Conservation (phyloP, 2,329 filamentous ascomycete species). For the Arthrobotrys sinensis region DNA sequence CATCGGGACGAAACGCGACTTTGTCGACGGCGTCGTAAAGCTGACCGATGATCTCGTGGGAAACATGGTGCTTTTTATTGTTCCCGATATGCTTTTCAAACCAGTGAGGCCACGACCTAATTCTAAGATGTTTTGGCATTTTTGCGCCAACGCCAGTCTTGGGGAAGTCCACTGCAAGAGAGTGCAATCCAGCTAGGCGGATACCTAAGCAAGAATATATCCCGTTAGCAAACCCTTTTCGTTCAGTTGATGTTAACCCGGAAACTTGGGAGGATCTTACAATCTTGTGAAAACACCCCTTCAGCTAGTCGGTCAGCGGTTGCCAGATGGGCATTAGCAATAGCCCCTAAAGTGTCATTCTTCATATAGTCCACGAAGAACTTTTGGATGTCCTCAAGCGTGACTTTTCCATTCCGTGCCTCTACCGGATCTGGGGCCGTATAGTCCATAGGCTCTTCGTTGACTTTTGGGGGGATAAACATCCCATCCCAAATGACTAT, state of each 20-base stretch:
- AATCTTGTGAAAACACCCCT: conserved; percentile 79
- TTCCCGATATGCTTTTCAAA: conserved; percentile 86
- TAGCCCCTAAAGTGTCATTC: conserved; percentile 83
- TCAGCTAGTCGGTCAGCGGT: conserved; percentile 76
- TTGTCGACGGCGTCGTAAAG: conserved; percentile 78
- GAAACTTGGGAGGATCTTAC: conserved; percentile 69
- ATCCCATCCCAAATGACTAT: conserved; percentile 90
- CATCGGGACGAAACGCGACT: conserved; percentile 81
- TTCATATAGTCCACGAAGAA: conserved; percentile 97
- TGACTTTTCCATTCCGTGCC: conserved; percentile 75
- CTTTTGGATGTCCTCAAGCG: conserved; percentile 79
- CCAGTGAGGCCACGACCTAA: conserved; percentile 63
- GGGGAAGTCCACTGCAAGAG: conserved; percentile 91
- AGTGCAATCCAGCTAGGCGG: conserved; percentile 84
- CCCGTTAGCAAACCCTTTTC: conserved; percentile 25
- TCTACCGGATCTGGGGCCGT: conserved; percentile 71
- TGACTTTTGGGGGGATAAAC: conserved; percentile 80
- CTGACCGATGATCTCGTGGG: conserved; percentile 76
- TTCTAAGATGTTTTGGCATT: conserved; percentile 71
- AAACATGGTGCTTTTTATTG: conserved; percentile 57
- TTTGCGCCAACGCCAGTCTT: conserved; percentile 87
- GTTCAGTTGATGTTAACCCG: neutral
- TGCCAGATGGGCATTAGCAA: conserved; percentile 86
- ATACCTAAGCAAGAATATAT: conserved; percentile 70
- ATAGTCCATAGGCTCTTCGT: conserved; percentile 84